Base-by-base conservation (phyloP, 441 rosid genomes). In the Pelargonium australe region DNA sequence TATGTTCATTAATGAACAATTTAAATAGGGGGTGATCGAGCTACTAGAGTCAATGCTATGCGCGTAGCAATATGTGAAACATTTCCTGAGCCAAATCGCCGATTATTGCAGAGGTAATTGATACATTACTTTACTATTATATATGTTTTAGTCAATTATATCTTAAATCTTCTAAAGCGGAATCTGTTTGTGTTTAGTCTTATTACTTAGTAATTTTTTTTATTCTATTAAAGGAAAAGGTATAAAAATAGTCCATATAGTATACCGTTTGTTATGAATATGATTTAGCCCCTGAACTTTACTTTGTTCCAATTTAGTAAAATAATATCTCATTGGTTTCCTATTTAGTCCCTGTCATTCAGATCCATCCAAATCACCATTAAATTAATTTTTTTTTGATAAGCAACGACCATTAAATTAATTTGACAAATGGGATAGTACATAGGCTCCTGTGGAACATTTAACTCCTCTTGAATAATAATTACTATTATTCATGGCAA, bases 61-160 rank as follows among this genome's bases (percentile, higher is more conserved):
- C 88, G 96, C 65, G 76, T 78, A 72, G 97, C 99, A 72, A 89
- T 95, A 75, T 83, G 87, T 65, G 99, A 92, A 80, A 85, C 96
- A 62, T 95, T 95, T 78, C 99, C 99, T 64, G 99, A 95, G 85
- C 99, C 99, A 76, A 95, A 95, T 72, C 97, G 99, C n/a, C 92
- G 86, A 77, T 81, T 95, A 70, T 77, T 95, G 85, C 94, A 95
- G 72, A 95, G 99, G 99, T 95, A 78, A 65, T 47, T 70, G 25
- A 49, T 65, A 53, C 70, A 60, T 73, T 51, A 31, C 7, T 61
- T 62, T 28, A 4, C 8, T 28, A 28, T 28, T 12, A 12, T 62
- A 5, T 28, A 2, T 12, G 6, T 25, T 25, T 28, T 7, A 34
- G 7, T 63, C 2, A 34, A 19, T 63, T 63, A 63, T 14, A 63